A percentile compares a stretch with the other conserved stretches of the same genome.
phyloP scores from a whole-genome alignment of 768 basidiomycete species.

The Russula olivacea region DNA sequence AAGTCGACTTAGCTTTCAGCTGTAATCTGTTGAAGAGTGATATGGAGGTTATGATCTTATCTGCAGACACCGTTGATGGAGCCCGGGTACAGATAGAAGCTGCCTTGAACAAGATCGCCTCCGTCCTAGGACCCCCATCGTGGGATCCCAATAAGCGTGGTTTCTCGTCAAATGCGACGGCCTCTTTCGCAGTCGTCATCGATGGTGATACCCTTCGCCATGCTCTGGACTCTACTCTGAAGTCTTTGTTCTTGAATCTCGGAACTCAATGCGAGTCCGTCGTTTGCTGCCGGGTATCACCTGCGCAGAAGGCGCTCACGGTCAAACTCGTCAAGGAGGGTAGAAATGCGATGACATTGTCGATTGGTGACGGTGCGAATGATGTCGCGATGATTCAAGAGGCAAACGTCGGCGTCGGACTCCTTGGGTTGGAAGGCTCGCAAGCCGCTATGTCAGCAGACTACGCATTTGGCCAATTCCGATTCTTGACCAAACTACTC shows the following conservation, averaged over 20 bases:
- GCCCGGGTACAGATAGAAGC: slow-evolving; percentile 85
- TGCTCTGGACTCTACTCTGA: slow-evolving; percentile 71
- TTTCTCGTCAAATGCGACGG: slow-evolving; percentile 56
- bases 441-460: slow-evolving; percentile 99
- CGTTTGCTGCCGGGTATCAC: slow-evolving; percentile 96
- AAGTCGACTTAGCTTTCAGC: slow-evolving; percentile 52
- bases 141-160: slow-evolving; percentile 56
- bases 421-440: slow-evolving; percentile 91
- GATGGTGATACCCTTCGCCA: slow-evolving; percentile 89
- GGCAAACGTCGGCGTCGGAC: slow-evolving; percentile 94
- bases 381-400: slow-evolving; percentile 99
- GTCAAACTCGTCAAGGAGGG: slow-evolving; percentile 96
- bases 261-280: slow-evolving; percentile 97
- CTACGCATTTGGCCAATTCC: slow-evolving; percentile 96
- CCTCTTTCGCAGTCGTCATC: slow-evolving; percentile 89
- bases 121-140: slow-evolving; percentile 70
- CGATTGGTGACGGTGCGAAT: slow-evolving; percentile 96
- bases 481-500: slow-evolving; percentile 84
- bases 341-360: slow-evolving; percentile 89
- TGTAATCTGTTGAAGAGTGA: slow-evolving; percentile 91
- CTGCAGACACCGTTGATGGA: slow-evolving; percentile 69
- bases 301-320: slow-evolving; percentile 95
- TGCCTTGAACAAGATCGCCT: slow-evolving; percentile 91
- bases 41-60: slow-evolving; percentile 97
- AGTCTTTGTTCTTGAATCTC: slow-evolving; percentile 82